phyloP scores from a whole-genome alignment of 768 basidiomycete species.

The Paxillus rubicundulus region DNA sequence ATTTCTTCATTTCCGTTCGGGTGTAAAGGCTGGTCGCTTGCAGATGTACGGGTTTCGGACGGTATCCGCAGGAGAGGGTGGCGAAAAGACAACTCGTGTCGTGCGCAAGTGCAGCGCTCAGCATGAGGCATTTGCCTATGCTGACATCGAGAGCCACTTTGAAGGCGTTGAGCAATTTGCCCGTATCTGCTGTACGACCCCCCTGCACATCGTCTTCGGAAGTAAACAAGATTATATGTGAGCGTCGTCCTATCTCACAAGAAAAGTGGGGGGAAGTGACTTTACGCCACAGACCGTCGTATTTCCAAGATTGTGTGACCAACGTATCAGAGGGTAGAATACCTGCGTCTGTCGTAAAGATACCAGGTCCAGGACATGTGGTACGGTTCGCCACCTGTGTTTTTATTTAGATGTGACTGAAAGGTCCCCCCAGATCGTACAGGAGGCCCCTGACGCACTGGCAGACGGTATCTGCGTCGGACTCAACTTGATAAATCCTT shows the following conservation, averaged over 20 bases:
- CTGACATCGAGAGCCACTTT: constrained; percentile 44
- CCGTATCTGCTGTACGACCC: constrained; percentile 34
- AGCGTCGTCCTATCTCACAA: constrained; percentile 11
- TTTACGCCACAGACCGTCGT: constrained; percentile 38
- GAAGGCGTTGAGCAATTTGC: constrained; percentile 36
- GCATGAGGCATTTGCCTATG: constrained; percentile 47
- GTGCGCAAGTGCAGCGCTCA: constrained; percentile 42
- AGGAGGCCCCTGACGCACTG: constrained; percentile 42
- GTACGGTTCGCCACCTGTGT: constrained; percentile 22
- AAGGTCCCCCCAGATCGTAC: constrained; percentile 35
- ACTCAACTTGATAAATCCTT: constrained; percentile 26
- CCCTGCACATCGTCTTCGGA: constrained; percentile 51
- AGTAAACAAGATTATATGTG: constrained; percentile 44
- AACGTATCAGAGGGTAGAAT: constrained; percentile 40
- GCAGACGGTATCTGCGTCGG: constrained; percentile 36
- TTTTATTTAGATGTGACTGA: background rate
- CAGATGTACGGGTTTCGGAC: constrained; percentile 10
- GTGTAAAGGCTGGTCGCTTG: background rate
- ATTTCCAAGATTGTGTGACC: constrained; percentile 42
- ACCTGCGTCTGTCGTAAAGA: constrained; percentile 41
- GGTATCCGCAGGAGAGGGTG: constrained; percentile 6
- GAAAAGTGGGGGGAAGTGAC: background rate
- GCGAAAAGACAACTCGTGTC: constrained; percentile 13
- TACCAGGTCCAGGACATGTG: constrained; percentile 48
- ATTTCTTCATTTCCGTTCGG: background rate